Base-by-base conservation (phyloP, 306 rosid species). In the Pterocarpus santalinus region DNA sequence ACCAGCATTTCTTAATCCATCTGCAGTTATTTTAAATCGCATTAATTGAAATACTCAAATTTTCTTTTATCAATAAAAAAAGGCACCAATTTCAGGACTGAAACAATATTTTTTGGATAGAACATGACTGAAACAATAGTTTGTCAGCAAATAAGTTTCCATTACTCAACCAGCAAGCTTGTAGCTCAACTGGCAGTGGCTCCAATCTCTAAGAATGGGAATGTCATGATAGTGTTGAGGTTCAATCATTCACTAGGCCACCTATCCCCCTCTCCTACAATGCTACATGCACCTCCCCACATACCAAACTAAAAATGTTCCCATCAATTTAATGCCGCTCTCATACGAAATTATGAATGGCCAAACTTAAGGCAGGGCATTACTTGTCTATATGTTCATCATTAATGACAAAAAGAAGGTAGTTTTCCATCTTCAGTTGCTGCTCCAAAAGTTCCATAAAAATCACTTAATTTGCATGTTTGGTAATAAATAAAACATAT, bases 111-210 rank as follows among this genome's bases (percentile, higher is more conserved):
- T 38, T 38, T 38, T 38, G 0, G 0, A 38, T 38, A 38, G 41
- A 38, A 38, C 53, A 51, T 60, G 46, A 68, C 67, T 11, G 73
- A 52, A 72, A 46, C 56, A 72, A 43, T 8, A 46, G 5, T 30
- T 12, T 47, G 55, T 55, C 15, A 32, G 52, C 32, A 77, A 38
- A 38, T 11, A 13, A 33, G 69, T 38, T 72, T 72, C 43, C 64
- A 63, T 30, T 16, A 17, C 57, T 72, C 60, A 35, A 15, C 52
- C 5, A 55, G 51, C 11, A 55, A 5, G 51, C 65, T 72, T 68
- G 55, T 68, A 68, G 51, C 60, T 43, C 57, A 72, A 63, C 79
- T 38, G 9, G 58, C 65, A 72, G 5, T 14, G 22, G 30, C 33
- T 46, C 60, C 44, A 39, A 39, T 72, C 38, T 51, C 41, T 38